Evolutionary conservation across 371 early-diverging fungal genomes (phyloP), one percentile per base, ranked within the genome.

Genomic region (Zopfochytrium polystomum): DNA sequence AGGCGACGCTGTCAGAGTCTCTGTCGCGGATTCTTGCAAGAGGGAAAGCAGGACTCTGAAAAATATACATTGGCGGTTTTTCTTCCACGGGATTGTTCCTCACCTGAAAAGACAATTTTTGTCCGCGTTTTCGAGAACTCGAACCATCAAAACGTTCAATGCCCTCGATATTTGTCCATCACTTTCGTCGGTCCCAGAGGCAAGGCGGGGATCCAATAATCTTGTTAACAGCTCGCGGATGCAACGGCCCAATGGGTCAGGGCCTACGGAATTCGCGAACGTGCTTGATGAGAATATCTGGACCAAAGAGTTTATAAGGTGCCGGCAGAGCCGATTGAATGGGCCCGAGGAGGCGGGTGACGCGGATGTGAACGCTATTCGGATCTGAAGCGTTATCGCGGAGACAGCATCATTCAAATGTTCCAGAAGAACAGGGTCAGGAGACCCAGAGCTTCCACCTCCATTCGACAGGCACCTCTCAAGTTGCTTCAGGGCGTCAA

Each of bases 61-160:
- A 18, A 34, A 46, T 35, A 58, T 31, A 26, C n/a, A 51, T 35
- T 44, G 22, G 29, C 22, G 57, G 27, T 25, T 29, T 11, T 52
- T 15, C 26, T 7, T 30, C 2, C 60, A 49, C 18, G 11, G 48
- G 58, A 31, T 11, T 27, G 2, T 52, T 30, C 63, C 63, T 23
- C 74, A 86, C 80, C 82, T 85, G 65, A 85, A 92, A n/a, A 79
- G 84, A 25, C 74, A 75, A 58, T 92, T 93, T 32, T 87, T 76
- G 32, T 88, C 80, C 33, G 86, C 82, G 60, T 90, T 90, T 49
- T 95, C 94, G 53, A 96, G 66, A 0, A 94, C 86, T 45, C 87
- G 85, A 31, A 93, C 88, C 86, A 95, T 87, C 31, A 93, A 79
- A 20, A 89, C 82, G 72, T 95, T 96, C 56, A 94, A 60, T 0